A percentile compares a stretch with the other conserved stretches of the same genome.
Evolutionary conservation across 805 yeast genomes (phyloP).

Genomic region (Myxozyma udenii): DNA sequence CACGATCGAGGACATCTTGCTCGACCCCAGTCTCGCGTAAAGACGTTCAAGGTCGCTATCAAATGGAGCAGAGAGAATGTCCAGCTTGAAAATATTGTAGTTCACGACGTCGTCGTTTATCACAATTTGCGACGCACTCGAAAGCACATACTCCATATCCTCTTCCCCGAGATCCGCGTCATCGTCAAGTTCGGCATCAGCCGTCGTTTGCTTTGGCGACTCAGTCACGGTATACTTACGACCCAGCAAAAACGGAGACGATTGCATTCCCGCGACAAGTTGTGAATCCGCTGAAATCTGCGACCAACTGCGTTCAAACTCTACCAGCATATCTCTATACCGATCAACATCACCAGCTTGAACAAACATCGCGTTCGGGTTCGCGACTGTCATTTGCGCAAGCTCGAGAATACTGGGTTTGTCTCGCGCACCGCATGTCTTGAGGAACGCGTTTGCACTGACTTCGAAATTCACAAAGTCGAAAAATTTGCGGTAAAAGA

Average conservation of each 20-base stretch:
- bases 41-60: conserved; percentile 35
- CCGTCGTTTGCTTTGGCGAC: conserved; percentile 25
- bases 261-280: conserved; percentile 33
- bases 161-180: conserved; percentile 19
- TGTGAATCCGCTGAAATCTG: conserved; percentile 14
- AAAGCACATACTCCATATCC: conserved; percentile 30
- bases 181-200: conserved; percentile 17
- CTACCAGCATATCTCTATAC: conserved; percentile 32
- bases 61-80: conserved; percentile 39
- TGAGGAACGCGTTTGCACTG: conserved; percentile 37
- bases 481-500: conserved; percentile 32
- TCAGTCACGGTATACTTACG: conserved; percentile 9
- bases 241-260: conserved; percentile 36
- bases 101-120: conserved; percentile 41
- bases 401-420: conserved; percentile 38
- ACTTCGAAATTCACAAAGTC: conserved; percentile 32
- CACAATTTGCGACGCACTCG: conserved; percentile 34
- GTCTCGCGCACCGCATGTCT: conserved; percentile 37
- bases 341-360: conserved; percentile 30
- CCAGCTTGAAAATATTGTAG: conserved; percentile 38
- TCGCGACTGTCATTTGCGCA: conserved; percentile 31
- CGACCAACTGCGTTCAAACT: conserved; percentile 31
- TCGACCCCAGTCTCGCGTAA: conserved; percentile 37
- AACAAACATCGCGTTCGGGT: conserved; percentile 32
- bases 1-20: conserved; percentile 33